phyloP scores from a whole-genome alignment of 2,329 filamentous ascomycete genomes.

The Colletotrichum zoysiae region DNA sequence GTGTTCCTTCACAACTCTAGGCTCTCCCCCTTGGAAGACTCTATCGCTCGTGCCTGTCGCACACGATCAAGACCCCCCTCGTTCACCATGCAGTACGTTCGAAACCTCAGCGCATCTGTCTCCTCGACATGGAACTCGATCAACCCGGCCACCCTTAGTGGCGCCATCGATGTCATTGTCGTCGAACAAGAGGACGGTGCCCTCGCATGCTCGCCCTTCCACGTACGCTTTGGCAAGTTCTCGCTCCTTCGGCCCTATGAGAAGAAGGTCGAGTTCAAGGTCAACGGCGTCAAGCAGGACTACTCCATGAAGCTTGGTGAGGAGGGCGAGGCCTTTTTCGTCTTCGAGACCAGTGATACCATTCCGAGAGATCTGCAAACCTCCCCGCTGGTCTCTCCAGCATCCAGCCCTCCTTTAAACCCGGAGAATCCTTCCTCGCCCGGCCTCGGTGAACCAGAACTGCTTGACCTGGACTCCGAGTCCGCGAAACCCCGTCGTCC shows the following conservation, averaged over 20 bases:
- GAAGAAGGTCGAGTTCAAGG: slow-evolving; percentile 98
- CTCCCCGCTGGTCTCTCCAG: slow-evolving; percentile 91
- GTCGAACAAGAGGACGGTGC: slow-evolving; percentile 94
- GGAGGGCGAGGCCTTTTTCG: slow-evolving; percentile 97
- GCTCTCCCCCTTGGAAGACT: slow-evolving; percentile 4
- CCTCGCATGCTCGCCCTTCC: slow-evolving; percentile 94
- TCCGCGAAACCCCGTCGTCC: slow-evolving; percentile 58
- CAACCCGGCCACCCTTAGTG: slow-evolving; percentile 96
- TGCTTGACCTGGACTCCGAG: slow-evolving; percentile 72
- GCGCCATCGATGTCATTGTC: slow-evolving; percentile 98
- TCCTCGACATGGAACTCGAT: slow-evolving; percentile 99
- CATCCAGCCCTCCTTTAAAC: slow-evolving; percentile 81
- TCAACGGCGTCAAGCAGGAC: slow-evolving; percentile 91
- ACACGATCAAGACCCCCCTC: slow-evolving; percentile 7
- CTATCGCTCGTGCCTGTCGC: slow-evolving; percentile 16
- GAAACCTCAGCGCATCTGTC: slow-evolving; percentile 93
- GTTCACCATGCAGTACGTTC: slow-evolving; percentile 91
- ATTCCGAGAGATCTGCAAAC: slow-evolving; percentile 96
- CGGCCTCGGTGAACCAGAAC: slow-evolving; percentile 76
- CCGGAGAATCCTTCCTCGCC: slow-evolving; percentile 58
- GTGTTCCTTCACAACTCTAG: slow-evolving; percentile 4
- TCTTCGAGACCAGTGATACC: slow-evolving; percentile 93
- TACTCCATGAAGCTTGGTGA: slow-evolving; percentile 99
- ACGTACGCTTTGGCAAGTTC: slow-evolving; percentile 99
- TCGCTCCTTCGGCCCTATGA: slow-evolving; percentile 93